Percentiles rank a stretch among this genome's conserved stretches.
These are phyloP conservation scores for Penicillium sp. DNA, from an alignment of 2,329 filamentous ascomycete genomes.

Conservation along the genomic window DNA sequence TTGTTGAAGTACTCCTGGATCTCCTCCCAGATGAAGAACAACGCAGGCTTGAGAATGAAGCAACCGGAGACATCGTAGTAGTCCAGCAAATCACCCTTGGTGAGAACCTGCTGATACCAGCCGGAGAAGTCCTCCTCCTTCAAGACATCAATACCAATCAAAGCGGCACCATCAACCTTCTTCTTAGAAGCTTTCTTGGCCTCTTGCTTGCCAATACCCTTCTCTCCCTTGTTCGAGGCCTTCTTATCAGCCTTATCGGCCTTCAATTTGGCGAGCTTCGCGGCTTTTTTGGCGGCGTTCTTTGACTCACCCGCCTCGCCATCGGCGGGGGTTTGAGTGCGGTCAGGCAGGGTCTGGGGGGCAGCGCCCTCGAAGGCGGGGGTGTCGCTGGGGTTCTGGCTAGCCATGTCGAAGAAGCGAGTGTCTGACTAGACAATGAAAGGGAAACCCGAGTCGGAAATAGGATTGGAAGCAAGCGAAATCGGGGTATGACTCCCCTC, in stretches of 20 bases:
- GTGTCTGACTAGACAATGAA: constrained; percentile 21
- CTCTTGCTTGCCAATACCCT: constrained; percentile 17
- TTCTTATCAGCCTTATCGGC: constrained; percentile 43
- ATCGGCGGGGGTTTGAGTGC: constrained; percentile 42
- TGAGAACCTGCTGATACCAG: constrained; percentile 97
- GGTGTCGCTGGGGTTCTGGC: constrained; percentile 32
- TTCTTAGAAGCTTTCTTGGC: constrained; percentile 40
- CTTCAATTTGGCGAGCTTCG: constrained; percentile 47
- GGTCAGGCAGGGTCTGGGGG: constrained; percentile 40
- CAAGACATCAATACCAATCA: constrained; percentile 83
- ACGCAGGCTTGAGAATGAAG: constrained; percentile 81
- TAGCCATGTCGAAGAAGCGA: constrained; percentile 33
- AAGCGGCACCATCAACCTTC: constrained; percentile 60
- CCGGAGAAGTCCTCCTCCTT: constrained; percentile 85
- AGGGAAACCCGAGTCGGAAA: constrained; percentile 17
- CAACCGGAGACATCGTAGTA: constrained; percentile 98
- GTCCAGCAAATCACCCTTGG: constrained; percentile 96
- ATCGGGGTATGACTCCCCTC: constrained; percentile 28
- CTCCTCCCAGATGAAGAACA: constrained; percentile 67
- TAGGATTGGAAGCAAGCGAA: constrained; percentile 17
- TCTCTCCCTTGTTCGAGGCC: constrained; percentile 34
- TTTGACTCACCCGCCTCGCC: constrained; percentile 36
- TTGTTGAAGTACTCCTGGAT: constrained; percentile 59
- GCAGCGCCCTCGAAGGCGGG: constrained; percentile 25
- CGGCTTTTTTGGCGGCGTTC: constrained; percentile 51